Evolutionary conservation across 1,284 basidiomycete species (phyloP).

Genomic region (Neonothopanus nambi): DNA sequence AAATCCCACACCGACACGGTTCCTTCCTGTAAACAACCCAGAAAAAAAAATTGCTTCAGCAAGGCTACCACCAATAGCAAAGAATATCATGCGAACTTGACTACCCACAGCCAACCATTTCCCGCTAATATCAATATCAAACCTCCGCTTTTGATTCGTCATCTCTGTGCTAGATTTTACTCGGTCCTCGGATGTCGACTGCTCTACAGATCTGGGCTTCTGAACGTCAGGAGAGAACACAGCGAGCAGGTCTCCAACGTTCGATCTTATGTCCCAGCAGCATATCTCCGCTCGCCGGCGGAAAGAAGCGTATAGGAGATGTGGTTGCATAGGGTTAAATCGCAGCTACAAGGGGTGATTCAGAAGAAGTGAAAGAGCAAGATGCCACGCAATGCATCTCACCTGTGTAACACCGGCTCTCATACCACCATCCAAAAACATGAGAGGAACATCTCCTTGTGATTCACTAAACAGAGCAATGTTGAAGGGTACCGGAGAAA

Average conservation of each 20-base stretch:
- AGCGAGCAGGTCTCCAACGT: slow-evolving; percentile 49
- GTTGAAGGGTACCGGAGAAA: slow-evolving; percentile 59
- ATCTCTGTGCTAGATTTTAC: slow-evolving; percentile 17
- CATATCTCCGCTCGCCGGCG: slow-evolving; percentile 66
- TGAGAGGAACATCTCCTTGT: slow-evolving; percentile 52
- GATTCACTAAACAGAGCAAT: slow-evolving; percentile 77
- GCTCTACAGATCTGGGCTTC: slow-evolving; percentile 12
- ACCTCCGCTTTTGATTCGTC: slow-evolving; percentile 78
- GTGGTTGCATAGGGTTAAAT: slow-evolving; percentile 75
- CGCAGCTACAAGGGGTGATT: slow-evolving; percentile 51
- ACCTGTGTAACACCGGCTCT: slow-evolving; percentile 72
- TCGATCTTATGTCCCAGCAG: slow-evolving; percentile 78
- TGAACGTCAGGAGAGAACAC: slow-evolving; percentile 32
- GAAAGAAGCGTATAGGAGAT: slow-evolving; percentile 79
- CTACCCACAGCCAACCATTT: slow-evolving; percentile 70
- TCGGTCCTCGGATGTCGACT: not conserved
- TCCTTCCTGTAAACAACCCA: slow-evolving; percentile 38
- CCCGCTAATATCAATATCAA: slow-evolving; percentile 78
- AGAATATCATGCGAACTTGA: slow-evolving; percentile 65
- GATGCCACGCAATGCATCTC: too few species aligned
- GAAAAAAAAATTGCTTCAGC: too few species aligned
- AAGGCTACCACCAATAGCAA: too few species aligned
- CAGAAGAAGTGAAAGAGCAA: not conserved
- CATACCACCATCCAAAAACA: slow-evolving; percentile 56
- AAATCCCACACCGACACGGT: slow-evolving; percentile 48